Evolutionary conservation across 257 asterid species (phyloP).

Genomic region (Nicotiana undulata): DNA sequence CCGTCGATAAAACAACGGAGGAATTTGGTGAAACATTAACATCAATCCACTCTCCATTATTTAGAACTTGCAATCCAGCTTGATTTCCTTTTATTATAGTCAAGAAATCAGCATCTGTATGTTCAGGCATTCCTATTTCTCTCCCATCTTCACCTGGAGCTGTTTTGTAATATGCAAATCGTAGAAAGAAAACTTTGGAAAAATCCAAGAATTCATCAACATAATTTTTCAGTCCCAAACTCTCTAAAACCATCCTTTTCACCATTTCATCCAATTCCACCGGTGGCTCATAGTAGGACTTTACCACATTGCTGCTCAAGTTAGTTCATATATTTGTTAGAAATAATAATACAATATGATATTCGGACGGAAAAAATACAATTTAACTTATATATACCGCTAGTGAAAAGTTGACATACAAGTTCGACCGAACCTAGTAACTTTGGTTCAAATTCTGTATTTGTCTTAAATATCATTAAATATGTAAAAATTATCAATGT

Average conservation of each 20-base stretch:
- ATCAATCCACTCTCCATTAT: background rate
- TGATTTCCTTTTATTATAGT: background rate
- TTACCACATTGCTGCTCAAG: background rate
- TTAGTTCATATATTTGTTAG: background rate
- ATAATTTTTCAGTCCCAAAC: background rate
- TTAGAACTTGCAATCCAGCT: constrained; percentile 6
- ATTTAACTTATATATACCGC: no score
- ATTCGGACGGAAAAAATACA: no score
- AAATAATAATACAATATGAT: background rate
- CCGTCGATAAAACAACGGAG: background rate
- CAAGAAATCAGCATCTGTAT: background rate
- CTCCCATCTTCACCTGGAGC: background rate
- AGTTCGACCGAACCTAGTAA: no score
- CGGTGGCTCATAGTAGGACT: background rate
- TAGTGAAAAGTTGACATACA: no score
- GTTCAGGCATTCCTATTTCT: background rate
- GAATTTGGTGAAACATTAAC: background rate
- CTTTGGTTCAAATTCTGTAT: no score
- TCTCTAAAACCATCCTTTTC: constrained; percentile 10
- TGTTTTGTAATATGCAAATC: background rate
- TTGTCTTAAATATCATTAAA: no score
- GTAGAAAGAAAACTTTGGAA: background rate
- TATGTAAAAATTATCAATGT: no score
- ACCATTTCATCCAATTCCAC: constrained; percentile 5
- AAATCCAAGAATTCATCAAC: background rate